Evolutionary conservation across 257 asterid species (phyloP).

Genomic region (Mitragyna speciosa): DNA sequence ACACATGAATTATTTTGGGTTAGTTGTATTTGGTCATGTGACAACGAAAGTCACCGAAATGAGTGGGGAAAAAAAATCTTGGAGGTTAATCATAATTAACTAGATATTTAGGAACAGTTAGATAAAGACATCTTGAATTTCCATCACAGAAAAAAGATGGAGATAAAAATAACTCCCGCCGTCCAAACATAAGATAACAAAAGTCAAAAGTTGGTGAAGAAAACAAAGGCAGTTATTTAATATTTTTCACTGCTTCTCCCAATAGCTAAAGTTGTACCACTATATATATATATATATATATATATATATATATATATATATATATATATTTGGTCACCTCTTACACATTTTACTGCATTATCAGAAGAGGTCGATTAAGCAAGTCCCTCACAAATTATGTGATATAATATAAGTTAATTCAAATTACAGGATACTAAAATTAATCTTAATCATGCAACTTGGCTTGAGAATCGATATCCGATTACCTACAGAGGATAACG

Average conservation of each 20-base stretch:
- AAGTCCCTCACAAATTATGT: neutral
- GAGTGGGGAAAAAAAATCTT: slow-evolving; percentile 16
- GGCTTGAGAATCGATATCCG: neutral
- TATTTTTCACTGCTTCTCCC: neutral
- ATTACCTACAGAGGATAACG: neutral
- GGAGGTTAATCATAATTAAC: slow-evolving; percentile 22
- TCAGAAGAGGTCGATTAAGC: neutral
- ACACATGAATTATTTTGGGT: slow-evolving; percentile 23
- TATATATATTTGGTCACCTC: too few species aligned
- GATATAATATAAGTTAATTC: neutral
- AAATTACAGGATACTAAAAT: neutral
- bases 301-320: too few species aligned
- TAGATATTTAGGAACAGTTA: neutral
- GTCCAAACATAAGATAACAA: slow-evolving; percentile 6
- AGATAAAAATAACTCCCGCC: slow-evolving; percentile 2
- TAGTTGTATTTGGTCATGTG: slow-evolving; percentile 25
- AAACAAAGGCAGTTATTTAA: slow-evolving; percentile 13
- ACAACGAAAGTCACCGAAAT: slow-evolving; percentile 29
- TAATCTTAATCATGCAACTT: neutral
- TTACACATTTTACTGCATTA: neutral
- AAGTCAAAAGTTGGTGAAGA: slow-evolving; percentile 35
- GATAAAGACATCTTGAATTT: slow-evolving; percentile 2
- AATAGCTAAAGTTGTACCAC: neutral
- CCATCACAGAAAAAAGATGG: neutral
- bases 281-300: too few species aligned